Percentiles rank a stretch among this genome's conserved stretches.
Evolutionary conservation across 108 stramenopile species (phyloP).

Genomic region (Fragilaria crotonensis): DNA sequence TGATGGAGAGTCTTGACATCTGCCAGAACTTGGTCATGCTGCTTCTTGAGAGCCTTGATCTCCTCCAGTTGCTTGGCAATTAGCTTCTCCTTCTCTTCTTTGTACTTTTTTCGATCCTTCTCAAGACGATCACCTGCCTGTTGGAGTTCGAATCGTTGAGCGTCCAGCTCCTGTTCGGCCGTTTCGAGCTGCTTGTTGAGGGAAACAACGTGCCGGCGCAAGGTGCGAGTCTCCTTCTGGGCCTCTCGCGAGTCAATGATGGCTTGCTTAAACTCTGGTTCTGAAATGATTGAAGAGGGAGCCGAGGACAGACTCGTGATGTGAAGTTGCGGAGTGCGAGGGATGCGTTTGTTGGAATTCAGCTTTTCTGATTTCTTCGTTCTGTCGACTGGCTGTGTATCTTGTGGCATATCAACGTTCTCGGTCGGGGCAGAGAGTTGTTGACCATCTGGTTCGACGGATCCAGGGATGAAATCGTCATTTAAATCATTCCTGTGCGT

Average conservation of each 20-base stretch:
- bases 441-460: background rate
- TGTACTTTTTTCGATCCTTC: slow-evolving; percentile 54
- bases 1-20: slow-evolving; percentile 39
- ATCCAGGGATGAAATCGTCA: background rate
- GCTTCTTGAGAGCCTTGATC: slow-evolving; percentile 24
- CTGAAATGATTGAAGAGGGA: too few relatives aligned
- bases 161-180: slow-evolving; percentile 69
- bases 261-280: slow-evolving; percentile 17
- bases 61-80: slow-evolving; percentile 43
- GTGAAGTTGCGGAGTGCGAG: too few relatives aligned
- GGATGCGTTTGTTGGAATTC: too few relatives aligned
- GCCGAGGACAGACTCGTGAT: too few relatives aligned
- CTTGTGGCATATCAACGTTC: background rate
- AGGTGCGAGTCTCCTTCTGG: slow-evolving; percentile 55
- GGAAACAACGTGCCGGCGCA: slow-evolving; percentile 66
- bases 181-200: slow-evolving; percentile 64
- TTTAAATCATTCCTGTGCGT: background rate
- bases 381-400: background rate
- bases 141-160: slow-evolving; percentile 69
- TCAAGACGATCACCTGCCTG: slow-evolving; percentile 69
- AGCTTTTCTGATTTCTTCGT: too few relatives aligned
- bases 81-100: slow-evolving; percentile 46
- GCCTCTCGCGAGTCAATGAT: slow-evolving; percentile 15
- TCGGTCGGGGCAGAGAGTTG: too few relatives aligned
- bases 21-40: slow-evolving; percentile 49